Evolutionary conservation across 192 early-diverging fungal species (phyloP).

Genomic region (Backusella tuberculispora): DNA sequence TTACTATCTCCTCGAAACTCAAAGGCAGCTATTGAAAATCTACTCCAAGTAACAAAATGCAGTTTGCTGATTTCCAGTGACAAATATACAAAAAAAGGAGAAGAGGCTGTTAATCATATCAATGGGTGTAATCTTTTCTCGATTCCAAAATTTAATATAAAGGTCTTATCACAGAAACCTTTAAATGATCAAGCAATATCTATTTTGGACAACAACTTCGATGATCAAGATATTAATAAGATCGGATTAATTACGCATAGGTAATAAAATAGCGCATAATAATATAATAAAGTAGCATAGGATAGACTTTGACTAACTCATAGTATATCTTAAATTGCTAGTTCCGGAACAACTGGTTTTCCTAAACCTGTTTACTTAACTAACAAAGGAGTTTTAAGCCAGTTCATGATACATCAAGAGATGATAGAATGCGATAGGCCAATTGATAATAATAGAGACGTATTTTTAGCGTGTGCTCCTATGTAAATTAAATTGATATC

Average conservation of each 20-base stretch:
- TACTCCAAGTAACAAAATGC: background rate
- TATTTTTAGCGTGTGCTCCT: background rate
- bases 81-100: background rate
- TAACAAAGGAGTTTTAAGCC: background rate
- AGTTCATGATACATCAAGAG: background rate
- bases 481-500: background rate
- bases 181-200: background rate
- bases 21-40: constrained; percentile 1
- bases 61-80: background rate
- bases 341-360: constrained; percentile 19
- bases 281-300: background rate
- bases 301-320: background rate
- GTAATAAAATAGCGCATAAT: background rate
- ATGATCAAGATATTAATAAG: background rate
- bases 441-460: background rate
- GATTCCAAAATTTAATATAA: background rate
- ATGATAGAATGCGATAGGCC: background rate
- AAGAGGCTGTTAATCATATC: background rate
- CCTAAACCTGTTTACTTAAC: constrained; percentile 5
- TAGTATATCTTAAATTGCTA: background rate
- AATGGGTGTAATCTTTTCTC: background rate
- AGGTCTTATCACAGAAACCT: background rate
- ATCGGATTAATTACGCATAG: background rate
- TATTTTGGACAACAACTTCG: background rate
- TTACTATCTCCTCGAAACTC: constrained; percentile 23